Evolutionary conservation across 2,329 filamentous ascomycete species (phyloP).

Genomic region (Calycina herbarum): DNA sequence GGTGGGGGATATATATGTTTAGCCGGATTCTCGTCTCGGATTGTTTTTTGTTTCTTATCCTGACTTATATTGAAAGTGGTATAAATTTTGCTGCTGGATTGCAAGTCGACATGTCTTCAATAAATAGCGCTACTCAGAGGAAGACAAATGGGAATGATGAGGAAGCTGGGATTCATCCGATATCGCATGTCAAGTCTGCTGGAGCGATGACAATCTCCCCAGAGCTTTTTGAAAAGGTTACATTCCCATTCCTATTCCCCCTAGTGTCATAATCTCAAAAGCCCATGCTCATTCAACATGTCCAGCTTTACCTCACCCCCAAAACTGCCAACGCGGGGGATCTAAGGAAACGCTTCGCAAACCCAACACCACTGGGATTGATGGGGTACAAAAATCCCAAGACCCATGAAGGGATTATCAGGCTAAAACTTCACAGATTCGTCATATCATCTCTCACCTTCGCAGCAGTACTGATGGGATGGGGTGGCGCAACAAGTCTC

Average conservation of each 20-base stretch:
- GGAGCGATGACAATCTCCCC: constrained; percentile 29
- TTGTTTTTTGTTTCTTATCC: background rate
- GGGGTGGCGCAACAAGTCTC: constrained; percentile 28
- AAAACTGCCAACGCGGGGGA: constrained; percentile 24
- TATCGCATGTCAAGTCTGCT: constrained; percentile 21
- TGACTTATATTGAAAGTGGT: background rate
- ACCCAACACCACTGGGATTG: constrained; percentile 29
- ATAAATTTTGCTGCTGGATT: no score
- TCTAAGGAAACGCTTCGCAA: constrained; percentile 28
- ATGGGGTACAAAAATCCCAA: constrained; percentile 23
- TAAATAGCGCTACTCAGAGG: constrained; percentile 5
- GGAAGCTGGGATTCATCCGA: constrained; percentile 5
- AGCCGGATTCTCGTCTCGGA: background rate
- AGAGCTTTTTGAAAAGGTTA: constrained; percentile 31
- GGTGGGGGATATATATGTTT: background rate
- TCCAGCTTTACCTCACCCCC: constrained; percentile 28
- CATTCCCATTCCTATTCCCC: background rate
- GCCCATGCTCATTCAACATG: background rate
- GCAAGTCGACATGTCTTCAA: constrained; percentile 8
- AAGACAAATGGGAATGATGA: constrained; percentile 4
- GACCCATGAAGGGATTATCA: no score
- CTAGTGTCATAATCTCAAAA: background rate
- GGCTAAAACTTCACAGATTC: constrained; percentile 33
- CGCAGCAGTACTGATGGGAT: constrained; percentile 26
- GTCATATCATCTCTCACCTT: constrained; percentile 38